Base-by-base conservation (phyloP, 495 filamentous ascomycete species). In the Pyrenula aspistea region DNA sequence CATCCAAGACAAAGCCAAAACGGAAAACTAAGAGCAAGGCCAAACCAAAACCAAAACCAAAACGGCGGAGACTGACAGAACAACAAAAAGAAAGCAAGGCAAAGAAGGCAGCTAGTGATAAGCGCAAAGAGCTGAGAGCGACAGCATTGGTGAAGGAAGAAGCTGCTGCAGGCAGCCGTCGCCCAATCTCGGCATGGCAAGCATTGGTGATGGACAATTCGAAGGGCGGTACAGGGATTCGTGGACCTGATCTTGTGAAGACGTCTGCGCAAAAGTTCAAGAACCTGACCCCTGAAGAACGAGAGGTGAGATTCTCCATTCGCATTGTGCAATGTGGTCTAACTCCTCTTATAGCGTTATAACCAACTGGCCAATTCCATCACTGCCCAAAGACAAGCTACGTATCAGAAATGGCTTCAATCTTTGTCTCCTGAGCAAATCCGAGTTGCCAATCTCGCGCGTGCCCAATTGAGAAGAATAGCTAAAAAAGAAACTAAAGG, bases 371-470 rank as follows among this genome's bases (percentile, higher is more conserved):
- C 76, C 36, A 69, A 69, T 24, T 59, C 77, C 56, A 81, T 78
- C 61, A 74, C 65, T 36, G 62, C 72, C 21, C 62, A 63, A 10
- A 78, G 77, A 55, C 58, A 63, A 2, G 72, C 73, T 20, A 64
- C 67, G 0, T 77, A 78, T 59, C 72, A 75, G 25, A 60, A 73
- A 24, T 94, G 84, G 84, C 61, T 91, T 24, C 64, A 78, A 24
- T 69, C 66, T 2, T 68, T 86, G 62, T 76, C 82, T 3, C 76
- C 78, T 1, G 58, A 69, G 2, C 66, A 83, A 58, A 87, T 91
- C 54, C 61, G 68, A 47, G 59, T 70, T 1, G 87, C 88, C 56
- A 91, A 89, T 67, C 51, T 2, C 0, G 88, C 88, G 20, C 85
- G 89, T 48, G 54, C 19, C 0, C 12, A 19, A 1, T 74, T 91